Percentiles rank a stretch among this genome's conserved stretches.
These are phyloP conservation scores for Peniophora sp. DNA, from an alignment of 1,284 basidiomycete species.

Conservation along the genomic window DNA sequence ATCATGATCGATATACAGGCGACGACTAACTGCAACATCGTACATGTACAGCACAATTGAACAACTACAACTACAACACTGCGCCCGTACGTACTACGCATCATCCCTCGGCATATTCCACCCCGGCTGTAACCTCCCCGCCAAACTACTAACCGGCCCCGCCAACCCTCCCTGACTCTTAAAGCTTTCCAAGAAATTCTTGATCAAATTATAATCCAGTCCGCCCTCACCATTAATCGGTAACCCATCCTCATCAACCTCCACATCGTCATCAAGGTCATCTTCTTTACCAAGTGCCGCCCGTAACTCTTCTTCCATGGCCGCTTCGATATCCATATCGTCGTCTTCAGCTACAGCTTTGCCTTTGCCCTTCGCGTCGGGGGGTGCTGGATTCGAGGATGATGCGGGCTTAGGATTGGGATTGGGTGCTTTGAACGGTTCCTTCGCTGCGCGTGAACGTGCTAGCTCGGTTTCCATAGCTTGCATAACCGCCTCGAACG, in stretches of 20 bases:
- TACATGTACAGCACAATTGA: too few relatives aligned
- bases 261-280: conserved; percentile 14
- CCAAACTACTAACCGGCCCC: conserved; percentile 85
- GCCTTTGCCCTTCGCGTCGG: conserved; percentile 1
- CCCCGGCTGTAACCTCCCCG: conserved; percentile 69
- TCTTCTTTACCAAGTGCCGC: conserved; percentile 36
- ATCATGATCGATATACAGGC: too few relatives aligned
- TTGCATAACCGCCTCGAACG: conserved; percentile 91
- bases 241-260: conserved; percentile 44
- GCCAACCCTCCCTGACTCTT: conserved; percentile 80
- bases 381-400: too few relatives aligned
- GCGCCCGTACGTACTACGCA: not conserved
- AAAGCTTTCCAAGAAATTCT: conserved; percentile 93
- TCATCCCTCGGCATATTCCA: conserved; percentile 69
- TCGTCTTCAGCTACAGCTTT: conserved; percentile 25
- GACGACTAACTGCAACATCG: too few relatives aligned
- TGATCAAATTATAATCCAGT: conserved; percentile 85
- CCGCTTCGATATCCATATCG: conserved; percentile 54
- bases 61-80: too few relatives aligned
- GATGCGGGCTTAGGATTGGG: conserved; percentile 5
- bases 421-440: conserved; percentile 7
- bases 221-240: conserved; percentile 38
- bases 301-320: conserved; percentile 83
- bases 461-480: conserved; percentile 85
- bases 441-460: conserved; percentile 26